These are phyloP conservation scores for Mycena maculata DNA, from an alignment of 768 basidiomycete species.

Conservation along the genomic window DNA sequence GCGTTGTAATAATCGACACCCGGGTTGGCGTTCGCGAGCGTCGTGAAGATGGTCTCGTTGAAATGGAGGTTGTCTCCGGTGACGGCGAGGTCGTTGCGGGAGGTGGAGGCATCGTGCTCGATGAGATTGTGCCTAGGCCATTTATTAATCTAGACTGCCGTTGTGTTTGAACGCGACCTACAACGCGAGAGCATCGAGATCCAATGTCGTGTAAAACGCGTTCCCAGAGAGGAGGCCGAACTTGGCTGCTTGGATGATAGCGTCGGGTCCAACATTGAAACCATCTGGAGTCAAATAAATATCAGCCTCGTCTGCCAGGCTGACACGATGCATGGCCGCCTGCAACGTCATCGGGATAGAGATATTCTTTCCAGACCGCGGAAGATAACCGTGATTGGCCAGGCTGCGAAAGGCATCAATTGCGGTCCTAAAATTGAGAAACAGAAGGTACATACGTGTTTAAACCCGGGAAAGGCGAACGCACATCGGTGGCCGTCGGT, in stretches of 20 bases:
- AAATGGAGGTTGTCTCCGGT: conserved; percentile 29
- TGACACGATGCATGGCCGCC: not conserved
- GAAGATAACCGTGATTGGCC: conserved; percentile 31
- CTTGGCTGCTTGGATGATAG: conserved; percentile 13
- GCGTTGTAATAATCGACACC: conserved; percentile 24
- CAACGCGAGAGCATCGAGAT: conserved; percentile 33
- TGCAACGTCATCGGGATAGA: conserved; percentile 20
- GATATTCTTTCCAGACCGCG: conserved; percentile 16
- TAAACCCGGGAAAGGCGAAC: conserved; percentile 26
- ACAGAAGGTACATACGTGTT: conserved; percentile 3
- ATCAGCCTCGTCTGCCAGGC: not conserved
- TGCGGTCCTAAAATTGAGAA: not conserved
- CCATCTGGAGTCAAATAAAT: not conserved
- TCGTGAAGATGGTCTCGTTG: conserved; percentile 29
- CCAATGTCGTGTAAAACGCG: conserved; percentile 8
- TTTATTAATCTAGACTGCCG: not conserved
- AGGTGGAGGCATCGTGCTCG: conserved; percentile 31
- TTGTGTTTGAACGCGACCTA: not conserved
- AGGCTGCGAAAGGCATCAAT: not conserved
- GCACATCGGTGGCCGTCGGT: conserved; percentile 16
- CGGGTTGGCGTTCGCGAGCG: conserved; percentile 28
- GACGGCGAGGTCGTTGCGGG: conserved; percentile 27
- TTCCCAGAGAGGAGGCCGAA: conserved; percentile 12
- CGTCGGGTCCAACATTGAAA: conserved; percentile 11
- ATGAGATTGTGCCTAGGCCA: conserved; percentile 26